A percentile compares a stretch with the other conserved stretches of the same genome.
These are phyloP conservation scores for Globisporangium alternatum DNA, from an alignment of 352 stramenopile genomes.

Conservation along the genomic window DNA sequence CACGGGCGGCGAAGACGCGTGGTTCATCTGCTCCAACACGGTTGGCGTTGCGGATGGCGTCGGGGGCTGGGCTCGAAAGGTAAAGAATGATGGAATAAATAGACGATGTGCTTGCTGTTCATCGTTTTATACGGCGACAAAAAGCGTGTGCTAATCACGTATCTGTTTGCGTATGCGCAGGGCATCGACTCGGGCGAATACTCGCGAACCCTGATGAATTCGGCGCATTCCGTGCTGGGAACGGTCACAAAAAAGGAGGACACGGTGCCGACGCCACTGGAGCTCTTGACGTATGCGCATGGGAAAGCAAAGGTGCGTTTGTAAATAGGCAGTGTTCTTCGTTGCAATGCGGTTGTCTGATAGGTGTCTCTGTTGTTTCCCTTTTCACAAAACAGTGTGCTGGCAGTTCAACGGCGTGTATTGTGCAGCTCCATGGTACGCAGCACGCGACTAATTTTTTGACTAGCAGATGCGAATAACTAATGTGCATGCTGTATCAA, in stretches of 20 bases:
- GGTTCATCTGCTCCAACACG: conserved; percentile 73
- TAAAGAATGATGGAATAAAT: conserved; percentile 13
- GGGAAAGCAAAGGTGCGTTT: conserved; percentile 46
- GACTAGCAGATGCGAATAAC: neutral
- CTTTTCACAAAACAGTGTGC: conserved; percentile 33
- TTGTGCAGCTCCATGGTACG: conserved; percentile 75
- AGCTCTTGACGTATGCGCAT: conserved; percentile 71
- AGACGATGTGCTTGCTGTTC: neutral
- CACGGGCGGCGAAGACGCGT: conserved; percentile 83
- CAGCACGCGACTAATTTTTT: neutral
- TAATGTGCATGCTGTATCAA: neutral
- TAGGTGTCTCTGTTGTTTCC: conserved; percentile 1
- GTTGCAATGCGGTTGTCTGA: neutral
- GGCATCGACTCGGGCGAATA: conserved; percentile 88
- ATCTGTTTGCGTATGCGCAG: conserved; percentile 19
- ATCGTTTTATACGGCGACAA: neutral
- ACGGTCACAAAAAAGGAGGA: conserved; percentile 17
- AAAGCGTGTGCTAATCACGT: neutral
- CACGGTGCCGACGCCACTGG: conserved; percentile 46
- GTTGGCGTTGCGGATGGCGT: conserved; percentile 87
- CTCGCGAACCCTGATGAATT: conserved; percentile 78
- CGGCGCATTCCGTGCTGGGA: conserved; percentile 30
- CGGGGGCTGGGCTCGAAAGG: conserved; percentile 83
- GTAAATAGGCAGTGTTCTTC: neutral
- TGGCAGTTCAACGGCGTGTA: conserved; percentile 83